Evolutionary conservation across 805 yeast genomes (phyloP), one percentile per base, ranked within the genome.

Genomic region (Lipomyces oligophaga): DNA sequence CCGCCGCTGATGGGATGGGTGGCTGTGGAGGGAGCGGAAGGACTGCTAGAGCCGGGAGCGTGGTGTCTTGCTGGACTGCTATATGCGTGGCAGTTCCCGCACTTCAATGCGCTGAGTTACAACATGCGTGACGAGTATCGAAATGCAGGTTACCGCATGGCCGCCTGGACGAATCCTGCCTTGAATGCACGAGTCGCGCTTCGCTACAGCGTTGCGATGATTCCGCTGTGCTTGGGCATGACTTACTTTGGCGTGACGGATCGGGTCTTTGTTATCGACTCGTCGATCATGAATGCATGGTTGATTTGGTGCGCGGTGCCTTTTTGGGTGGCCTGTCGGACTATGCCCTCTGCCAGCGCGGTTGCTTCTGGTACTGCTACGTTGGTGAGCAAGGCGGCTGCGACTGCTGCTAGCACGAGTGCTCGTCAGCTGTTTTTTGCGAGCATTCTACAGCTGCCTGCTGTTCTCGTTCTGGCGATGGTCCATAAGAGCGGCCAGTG

Each of bases 1-100:
- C 98, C 98, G 0, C 98, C 98, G 18, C 73, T 93, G 41, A 93
- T 93, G 98, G 98, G 98, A 2, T 93, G 98, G 98, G 96, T 96
- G 1, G 87, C 90, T 0, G 84, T 96, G 10, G 79, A 86, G 3
- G 77, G 88, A 0, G 49, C 55, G 15, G n/a, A n/a, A n/a, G n/a
- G n/a, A n/a, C 41, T 54, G 30, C 18, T 51, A 8, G 55, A 52
- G 26, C 96, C 97, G 0, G 97, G 93, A 5, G 94, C 95, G 3
- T 90, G 97, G 97, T 80, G 89, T 61, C 70, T 93, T 20, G 97
- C 97, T 0, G 86, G 83, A 0, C 68, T 93, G 42, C 69, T 93
- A 32, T 93, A 85, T 62, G 96, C 97, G 5, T 93, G 98, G 98
- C 98, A 93, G 66, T 93, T 93, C 66, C 98, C 98, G 2, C 98